These are phyloP conservation scores for Mycena belliarum DNA, from an alignment of 768 basidiomycete genomes.

Conservation along the genomic window DNA sequence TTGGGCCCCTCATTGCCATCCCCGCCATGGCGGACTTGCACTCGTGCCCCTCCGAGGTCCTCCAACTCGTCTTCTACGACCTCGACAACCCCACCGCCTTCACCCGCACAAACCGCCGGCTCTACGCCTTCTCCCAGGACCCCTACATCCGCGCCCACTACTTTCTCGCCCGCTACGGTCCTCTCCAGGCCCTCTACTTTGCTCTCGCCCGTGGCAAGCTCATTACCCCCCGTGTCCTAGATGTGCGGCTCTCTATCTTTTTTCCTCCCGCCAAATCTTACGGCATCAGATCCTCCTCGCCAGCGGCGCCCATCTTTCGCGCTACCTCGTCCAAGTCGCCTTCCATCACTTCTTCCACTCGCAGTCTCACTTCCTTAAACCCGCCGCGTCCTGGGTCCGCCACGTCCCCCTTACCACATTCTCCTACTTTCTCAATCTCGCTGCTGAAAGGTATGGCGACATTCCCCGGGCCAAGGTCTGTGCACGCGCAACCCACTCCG, in stretches of 20 bases:
- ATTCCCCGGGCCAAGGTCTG: slow-evolving; percentile 62
- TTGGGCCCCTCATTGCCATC: too few relatives aligned
- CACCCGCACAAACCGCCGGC: slow-evolving; percentile 57
- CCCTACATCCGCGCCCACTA: slow-evolving; percentile 78
- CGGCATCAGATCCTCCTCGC: slow-evolving; percentile 72
- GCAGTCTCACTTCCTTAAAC: slow-evolving; percentile 72
- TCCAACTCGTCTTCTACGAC: slow-evolving; percentile 74
- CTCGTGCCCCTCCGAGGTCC: slow-evolving; percentile 45
- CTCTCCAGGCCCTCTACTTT: slow-evolving; percentile 68
- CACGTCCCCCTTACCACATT: slow-evolving; percentile 62
- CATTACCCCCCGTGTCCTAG: slow-evolving; percentile 63
- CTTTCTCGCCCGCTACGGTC: slow-evolving; percentile 74
- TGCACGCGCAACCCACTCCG: slow-evolving; percentile 3
- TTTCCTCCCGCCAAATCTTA: slow-evolving; percentile 10
- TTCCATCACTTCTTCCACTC: slow-evolving; percentile 80
- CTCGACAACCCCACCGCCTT: slow-evolving; percentile 65
- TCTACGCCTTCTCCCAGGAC: slow-evolving; percentile 64
- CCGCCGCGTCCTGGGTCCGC: slow-evolving; percentile 60
- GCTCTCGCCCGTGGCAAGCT: slow-evolving; percentile 74
- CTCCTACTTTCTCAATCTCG: slow-evolving; percentile 61
- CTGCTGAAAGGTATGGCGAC: slow-evolving; percentile 59
- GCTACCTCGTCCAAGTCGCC: slow-evolving; percentile 77
- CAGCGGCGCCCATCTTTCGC: slow-evolving; percentile 76
- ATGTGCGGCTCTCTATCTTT: slow-evolving; percentile 49
- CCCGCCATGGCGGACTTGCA: too few relatives aligned